Conservation (phyloP, 2,329 filamentous ascomycete species). For the Ophiostoma australiae region DNA sequence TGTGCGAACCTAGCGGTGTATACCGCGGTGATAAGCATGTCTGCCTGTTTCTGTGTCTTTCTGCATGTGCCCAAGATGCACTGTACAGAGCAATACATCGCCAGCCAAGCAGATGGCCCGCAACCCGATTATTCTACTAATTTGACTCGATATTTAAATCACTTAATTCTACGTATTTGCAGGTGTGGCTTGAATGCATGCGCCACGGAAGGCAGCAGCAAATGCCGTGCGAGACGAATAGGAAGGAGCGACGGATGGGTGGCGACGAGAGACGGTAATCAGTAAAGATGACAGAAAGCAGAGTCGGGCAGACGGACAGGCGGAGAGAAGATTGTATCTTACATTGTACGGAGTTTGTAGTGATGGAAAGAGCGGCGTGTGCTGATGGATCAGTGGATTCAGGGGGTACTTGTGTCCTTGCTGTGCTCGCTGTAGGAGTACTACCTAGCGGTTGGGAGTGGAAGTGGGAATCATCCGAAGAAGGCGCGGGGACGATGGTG, state of each 20-base stretch:
- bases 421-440: background rate
- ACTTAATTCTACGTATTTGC: background rate
- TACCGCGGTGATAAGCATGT: background rate
- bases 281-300: background rate
- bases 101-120: background rate
- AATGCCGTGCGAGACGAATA: background rate
- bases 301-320: background rate
- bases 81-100: background rate
- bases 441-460: background rate
- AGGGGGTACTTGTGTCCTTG: background rate
- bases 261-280: background rate
- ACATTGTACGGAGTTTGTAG: no score
- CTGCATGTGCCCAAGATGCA: background rate
- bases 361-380: conserved; percentile 9
- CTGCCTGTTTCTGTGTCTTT: background rate
- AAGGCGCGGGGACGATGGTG: conserved; percentile 15
- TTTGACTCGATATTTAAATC: background rate
- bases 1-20: background rate
- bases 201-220: background rate
- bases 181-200: background rate
- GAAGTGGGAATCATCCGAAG: background rate
- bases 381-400: conserved; percentile 17
- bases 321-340: no score
- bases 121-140: background rate
- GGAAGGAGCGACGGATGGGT: background rate